A percentile compares a stretch with the other conserved stretches of the same genome.
Evolutionary conservation across 2,329 filamentous ascomycete species (phyloP).

Genomic region (Aspergillus terreus): DNA sequence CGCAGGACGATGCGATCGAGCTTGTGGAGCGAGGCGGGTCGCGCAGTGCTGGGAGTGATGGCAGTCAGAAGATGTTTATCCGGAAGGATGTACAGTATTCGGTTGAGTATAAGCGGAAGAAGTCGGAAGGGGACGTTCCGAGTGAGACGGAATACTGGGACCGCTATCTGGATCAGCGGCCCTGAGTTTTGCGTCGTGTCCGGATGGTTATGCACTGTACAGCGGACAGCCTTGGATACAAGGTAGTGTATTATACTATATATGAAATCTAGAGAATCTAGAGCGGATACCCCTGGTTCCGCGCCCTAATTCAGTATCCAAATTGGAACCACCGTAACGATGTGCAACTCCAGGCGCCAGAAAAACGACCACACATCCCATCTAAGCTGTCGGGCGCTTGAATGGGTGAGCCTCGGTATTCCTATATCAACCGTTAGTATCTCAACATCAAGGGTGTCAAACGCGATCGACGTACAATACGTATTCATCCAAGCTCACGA

Average conservation of each 20-base stretch:
- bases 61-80: slow-evolving; percentile 28
- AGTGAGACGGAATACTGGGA: slow-evolving; percentile 13
- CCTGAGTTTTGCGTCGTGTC: no score
- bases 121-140: not conserved
- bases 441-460: not conserved
- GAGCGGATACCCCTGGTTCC: no score
- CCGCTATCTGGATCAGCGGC: slow-evolving; percentile 1
- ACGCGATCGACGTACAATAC: slow-evolving; percentile 32
- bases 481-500: slow-evolving; percentile 42
- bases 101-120: slow-evolving; percentile 21
- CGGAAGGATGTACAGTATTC: slow-evolving; percentile 31
- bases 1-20: slow-evolving; percentile 8
- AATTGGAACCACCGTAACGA: not conserved
- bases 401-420: slow-evolving; percentile 43
- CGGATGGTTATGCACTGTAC: no score
- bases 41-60: slow-evolving; percentile 9
- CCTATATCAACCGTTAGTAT: slow-evolving; percentile 15
- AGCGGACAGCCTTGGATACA: no score
- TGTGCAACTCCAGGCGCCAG: not conserved
- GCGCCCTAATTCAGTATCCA: not conserved
- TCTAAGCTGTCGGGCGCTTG: slow-evolving; percentile 19
- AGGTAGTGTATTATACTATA: not conserved
- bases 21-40: slow-evolving; percentile 6
- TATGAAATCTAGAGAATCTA: no score
- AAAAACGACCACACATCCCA: not conserved